Percentiles rank a stretch among this genome's conserved stretches.
Conservation (phyloP, 1,139 yeast species). For the Hansenula anomala region DNA sequence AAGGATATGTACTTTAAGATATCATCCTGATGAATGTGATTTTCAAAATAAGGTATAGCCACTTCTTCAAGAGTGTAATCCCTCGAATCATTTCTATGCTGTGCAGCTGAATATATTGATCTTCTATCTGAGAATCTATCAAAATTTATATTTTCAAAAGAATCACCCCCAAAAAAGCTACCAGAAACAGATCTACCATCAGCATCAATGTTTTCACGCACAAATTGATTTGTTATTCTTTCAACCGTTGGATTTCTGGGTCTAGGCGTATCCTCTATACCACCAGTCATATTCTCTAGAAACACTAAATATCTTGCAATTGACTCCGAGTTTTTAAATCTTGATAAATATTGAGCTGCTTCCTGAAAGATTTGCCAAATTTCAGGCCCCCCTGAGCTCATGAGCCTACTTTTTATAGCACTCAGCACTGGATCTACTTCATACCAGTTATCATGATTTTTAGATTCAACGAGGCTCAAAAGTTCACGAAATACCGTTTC, state of each 20-base stretch:
- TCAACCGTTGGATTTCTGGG: no score
- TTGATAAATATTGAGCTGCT: slow-evolving; percentile 29
- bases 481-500: slow-evolving; percentile 27
- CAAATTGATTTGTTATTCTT: not conserved
- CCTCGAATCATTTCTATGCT: slow-evolving; percentile 13
- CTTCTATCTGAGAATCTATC: slow-evolving; percentile 31
- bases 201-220: no score
- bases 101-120: slow-evolving; percentile 21
- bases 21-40: slow-evolving; percentile 38
- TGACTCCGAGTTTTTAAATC: slow-evolving; percentile 28
- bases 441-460: not conserved
- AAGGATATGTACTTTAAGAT: slow-evolving; percentile 58
- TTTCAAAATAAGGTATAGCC: slow-evolving; percentile 19
- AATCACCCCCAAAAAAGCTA: slow-evolving; percentile 15
- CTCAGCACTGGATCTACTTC: not conserved
- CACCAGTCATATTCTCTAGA: no score
- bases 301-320: slow-evolving; percentile 36
- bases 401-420: not conserved
- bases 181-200: not conserved
- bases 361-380: slow-evolving; percentile 32
- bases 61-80: slow-evolving; percentile 24
- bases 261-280: no score
- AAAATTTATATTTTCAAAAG: slow-evolving; percentile 28
- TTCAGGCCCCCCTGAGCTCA: not conserved
- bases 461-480: slow-evolving; percentile 6